A percentile compares a stretch with the other conserved stretches of the same genome.
phyloP scores from a whole-genome alignment of 2,329 filamentous ascomycete genomes.

The Ploettnerulaceae sp. region DNA sequence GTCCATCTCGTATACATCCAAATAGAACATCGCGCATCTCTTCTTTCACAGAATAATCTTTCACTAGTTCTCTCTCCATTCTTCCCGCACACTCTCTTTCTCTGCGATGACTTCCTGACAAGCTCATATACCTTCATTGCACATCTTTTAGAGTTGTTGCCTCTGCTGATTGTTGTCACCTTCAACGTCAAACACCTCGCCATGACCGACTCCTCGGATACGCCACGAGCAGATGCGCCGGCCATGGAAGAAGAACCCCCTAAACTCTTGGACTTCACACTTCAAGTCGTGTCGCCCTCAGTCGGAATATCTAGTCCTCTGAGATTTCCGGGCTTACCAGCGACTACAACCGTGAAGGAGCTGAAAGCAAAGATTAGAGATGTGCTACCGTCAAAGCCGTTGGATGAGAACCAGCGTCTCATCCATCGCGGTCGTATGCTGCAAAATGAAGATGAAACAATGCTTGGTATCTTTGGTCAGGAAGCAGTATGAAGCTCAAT shows the following conservation, averaged over 20 bases:
- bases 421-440: slow-evolving; percentile 57
- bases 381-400: slow-evolving; percentile 44
- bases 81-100: no score
- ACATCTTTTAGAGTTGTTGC: neutral
- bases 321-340: slow-evolving; percentile 44
- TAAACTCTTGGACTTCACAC: slow-evolving; percentile 41
- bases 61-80: no score
- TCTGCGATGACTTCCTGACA: neutral
- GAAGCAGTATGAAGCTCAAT: slow-evolving; percentile 36
- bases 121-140: neutral
- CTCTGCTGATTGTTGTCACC: neutral
- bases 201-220: slow-evolving; percentile 23
- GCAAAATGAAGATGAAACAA: slow-evolving; percentile 48
- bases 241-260: slow-evolving; percentile 22
- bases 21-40: no score
- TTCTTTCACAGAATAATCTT: no score
- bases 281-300: slow-evolving; percentile 57
- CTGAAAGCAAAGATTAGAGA: slow-evolving; percentile 56
- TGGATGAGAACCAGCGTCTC: slow-evolving; percentile 52
- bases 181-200: neutral
- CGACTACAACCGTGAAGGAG: slow-evolving; percentile 49
- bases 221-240: slow-evolving; percentile 14
- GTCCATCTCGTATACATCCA: neutral
- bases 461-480: slow-evolving; percentile 53
- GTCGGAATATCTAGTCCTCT: slow-evolving; percentile 48